Base-by-base conservation (phyloP, 2,329 filamentous ascomycete species). In the Fusarium sterilihyphosum region DNA sequence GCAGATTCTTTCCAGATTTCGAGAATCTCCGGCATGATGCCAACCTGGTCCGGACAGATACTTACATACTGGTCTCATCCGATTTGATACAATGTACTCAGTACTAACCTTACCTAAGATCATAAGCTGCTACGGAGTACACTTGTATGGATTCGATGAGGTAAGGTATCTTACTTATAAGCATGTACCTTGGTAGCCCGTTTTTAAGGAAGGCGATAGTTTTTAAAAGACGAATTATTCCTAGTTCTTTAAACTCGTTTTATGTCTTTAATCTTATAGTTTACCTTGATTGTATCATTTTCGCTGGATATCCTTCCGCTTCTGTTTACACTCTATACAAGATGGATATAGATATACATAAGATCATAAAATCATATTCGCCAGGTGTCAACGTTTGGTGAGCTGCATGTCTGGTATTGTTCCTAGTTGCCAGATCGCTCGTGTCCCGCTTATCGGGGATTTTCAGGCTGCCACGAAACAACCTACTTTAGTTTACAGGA, bases 361-460 rank as follows among this genome's bases (percentile, higher is more conserved):
- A 56, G 16, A 29, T 18, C 16, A 20, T 9, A 41, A 56, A 18
- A 18, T n/a, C 52, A 18, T 41, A 56, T 20, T 56, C 24, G 20
- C 8, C 24, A 57, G 18, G 12, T 5, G 41, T 37, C 35, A 38
- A 35, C 22, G 10, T 26, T 18, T 22, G 50, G 31, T 26, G 41
- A 50, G 50, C 35, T 35, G 20, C n/a, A 17, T 65, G 49, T 26
- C 38, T 60, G 26, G 38, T 18, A 24, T 38, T 52, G 22, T 41
- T 50, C 18, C n/a, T 26, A 56, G 41, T 52, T 64, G 18, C 43
- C 66, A 66, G 67, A 70, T 70, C 67, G 46, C 26, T 44, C 59
- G 18, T 54, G 43, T 65, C 65, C 75, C 75, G 70, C 76, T 78
- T 77, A 78, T 78, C 76, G 76, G 76, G 70, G 73, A 78, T 78